Evolutionary conservation across 192 early-diverging fungal genomes (phyloP), one percentile per base, ranked within the genome.

Genomic region (Mortierella claussenii): DNA sequence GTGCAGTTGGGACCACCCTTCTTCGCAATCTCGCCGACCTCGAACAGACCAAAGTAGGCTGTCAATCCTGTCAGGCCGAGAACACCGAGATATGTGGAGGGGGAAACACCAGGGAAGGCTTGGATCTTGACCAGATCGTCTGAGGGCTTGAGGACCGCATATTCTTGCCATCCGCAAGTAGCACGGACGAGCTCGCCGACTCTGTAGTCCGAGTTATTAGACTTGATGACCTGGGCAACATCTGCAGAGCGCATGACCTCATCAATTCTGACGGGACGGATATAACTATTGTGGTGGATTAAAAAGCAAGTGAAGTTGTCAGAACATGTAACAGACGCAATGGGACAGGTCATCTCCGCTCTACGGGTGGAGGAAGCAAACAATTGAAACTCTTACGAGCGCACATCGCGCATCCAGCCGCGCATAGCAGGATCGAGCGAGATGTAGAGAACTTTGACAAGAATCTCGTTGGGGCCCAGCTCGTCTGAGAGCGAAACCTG

Each of bases 401-500:
- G 79, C 9, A 50, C 42, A 60, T 83, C 59, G 44, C 68, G 78
- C 82, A 85, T 81, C 82, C 82, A 83, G 37, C 71, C 74, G 15
- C 84, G 82, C 79, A 81, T 80, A 26, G 83, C 81, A 34, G 84
- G 84, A 34, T 85, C 84, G 48, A 85, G 82, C 5, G 82, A 83
- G 34, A 85, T 21, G 44, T 69, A 85, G 43, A 79, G 75, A 27
- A 56, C 71, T 58, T 79, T 79, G 47, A 85, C 70, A 21, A 85
- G 37, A 28, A 84, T 20, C 27, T 82, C 65, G 3, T 68, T 71
- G 8, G 80, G 50, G 1, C 57, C 63, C 12, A 80, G 55, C 21
- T 78, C 69, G 34, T 62, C 60, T 1, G 81, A 80, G 12, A 85
- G 43, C 9, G 79, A 59, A n/a, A 45, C 53, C 32, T 69, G 49